Evolutionary conservation across 108 stramenopile genomes (phyloP).

Genomic region (Discostella pseudostelligera): DNA sequence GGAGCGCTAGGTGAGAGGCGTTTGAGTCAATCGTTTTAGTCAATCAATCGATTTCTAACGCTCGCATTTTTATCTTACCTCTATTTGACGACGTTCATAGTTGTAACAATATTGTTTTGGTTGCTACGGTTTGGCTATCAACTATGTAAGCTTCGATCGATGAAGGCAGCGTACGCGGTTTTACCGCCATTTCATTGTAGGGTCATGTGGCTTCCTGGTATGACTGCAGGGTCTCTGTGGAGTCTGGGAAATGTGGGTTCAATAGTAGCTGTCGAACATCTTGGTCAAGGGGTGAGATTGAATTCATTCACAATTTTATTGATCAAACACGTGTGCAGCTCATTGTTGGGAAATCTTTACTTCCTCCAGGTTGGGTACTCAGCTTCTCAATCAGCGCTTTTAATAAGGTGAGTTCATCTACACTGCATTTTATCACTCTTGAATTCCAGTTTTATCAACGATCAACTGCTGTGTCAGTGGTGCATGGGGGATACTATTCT

Average conservation of each 20-base stretch:
- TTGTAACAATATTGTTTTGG: constrained; percentile 64
- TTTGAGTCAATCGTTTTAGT: not conserved
- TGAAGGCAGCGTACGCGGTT: constrained; percentile 27
- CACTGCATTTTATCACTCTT: not conserved
- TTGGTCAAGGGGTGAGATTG: constrained; percentile 63
- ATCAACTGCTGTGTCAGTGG: constrained; percentile 39
- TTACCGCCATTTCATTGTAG: constrained; percentile 55
- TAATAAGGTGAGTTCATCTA: constrained; percentile 19
- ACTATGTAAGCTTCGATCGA: constrained; percentile 13
- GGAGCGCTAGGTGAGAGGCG: constrained; percentile 46
- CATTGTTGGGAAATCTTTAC: not conserved
- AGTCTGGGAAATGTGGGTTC: constrained; percentile 75
- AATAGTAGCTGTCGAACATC: constrained; percentile 68
- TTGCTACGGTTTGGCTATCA: constrained; percentile 48
- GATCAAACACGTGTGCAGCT: not conserved
- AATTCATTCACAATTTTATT: not conserved
- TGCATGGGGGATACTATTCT: constrained; percentile 81
- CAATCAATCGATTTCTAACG: not conserved
- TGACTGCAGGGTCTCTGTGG: constrained; percentile 47
- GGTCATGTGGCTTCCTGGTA: constrained; percentile 60
- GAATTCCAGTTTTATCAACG: not conserved
- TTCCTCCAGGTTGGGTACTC: constrained; percentile 62
- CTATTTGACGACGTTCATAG: not conserved
- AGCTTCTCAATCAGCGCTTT: constrained; percentile 36
- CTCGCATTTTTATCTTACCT: constrained; percentile 5